Evolutionary conservation across 2,329 filamentous ascomycete genomes (phyloP).

Genomic region (Colletotrichum sp.): DNA sequence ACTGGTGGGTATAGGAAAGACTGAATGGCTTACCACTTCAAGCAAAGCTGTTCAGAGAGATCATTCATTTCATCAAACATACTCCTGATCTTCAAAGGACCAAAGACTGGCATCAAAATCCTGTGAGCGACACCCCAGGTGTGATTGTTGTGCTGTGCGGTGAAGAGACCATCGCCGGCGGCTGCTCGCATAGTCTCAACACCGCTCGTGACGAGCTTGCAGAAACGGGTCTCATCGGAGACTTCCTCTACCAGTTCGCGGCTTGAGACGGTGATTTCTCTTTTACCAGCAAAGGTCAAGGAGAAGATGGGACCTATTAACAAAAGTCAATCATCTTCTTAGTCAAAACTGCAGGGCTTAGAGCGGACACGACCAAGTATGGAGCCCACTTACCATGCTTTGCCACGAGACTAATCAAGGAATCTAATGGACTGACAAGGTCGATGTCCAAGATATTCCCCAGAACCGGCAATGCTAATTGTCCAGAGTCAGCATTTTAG

Average conservation of each 20-base stretch:
- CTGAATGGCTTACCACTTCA: slow-evolving; percentile 55
- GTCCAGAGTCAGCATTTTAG: not conserved
- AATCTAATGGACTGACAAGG: not conserved
- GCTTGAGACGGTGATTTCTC: not conserved
- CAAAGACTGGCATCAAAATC: slow-evolving; percentile 71
- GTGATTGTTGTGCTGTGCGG: not conserved
- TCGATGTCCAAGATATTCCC: not conserved
- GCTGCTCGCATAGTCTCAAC: not conserved
- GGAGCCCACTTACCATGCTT: not conserved
- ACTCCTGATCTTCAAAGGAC: slow-evolving; percentile 67
- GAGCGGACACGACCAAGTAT: not conserved
- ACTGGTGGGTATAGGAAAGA: not conserved
- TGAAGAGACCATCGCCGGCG: not conserved
- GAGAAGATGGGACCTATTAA: not conserved
- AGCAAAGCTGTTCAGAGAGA: slow-evolving; percentile 53
- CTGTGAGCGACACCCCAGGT: slow-evolving; percentile 60
- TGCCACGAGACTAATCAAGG: not conserved
- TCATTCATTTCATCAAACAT: slow-evolving; percentile 62
- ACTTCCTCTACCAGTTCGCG: not conserved
- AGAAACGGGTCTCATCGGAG: not conserved
- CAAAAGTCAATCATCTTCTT: not conserved
- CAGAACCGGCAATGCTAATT: not conserved
- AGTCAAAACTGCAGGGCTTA: not conserved
- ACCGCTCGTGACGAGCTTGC: not conserved
- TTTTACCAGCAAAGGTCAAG: not conserved